Evolutionary conservation across 2,329 filamentous ascomycete genomes (phyloP).

Genomic region (Macroventuria anomochaeta): DNA sequence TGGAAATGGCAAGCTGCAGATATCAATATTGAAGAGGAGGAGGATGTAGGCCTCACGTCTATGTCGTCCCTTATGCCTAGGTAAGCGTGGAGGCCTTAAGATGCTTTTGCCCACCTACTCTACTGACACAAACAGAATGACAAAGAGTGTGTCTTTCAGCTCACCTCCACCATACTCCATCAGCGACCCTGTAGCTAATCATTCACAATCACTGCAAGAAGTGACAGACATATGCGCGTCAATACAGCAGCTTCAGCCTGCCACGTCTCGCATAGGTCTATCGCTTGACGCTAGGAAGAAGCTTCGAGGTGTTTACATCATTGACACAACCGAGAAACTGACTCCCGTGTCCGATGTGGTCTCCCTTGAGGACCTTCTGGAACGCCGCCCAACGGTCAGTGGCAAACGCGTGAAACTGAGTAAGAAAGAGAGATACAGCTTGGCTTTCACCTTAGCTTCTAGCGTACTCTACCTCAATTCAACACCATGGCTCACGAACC

Average conservation of each 20-base stretch:
- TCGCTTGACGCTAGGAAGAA: conserved; percentile 42
- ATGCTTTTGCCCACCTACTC: neutral
- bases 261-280: conserved; percentile 40
- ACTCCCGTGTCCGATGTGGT: conserved; percentile 26
- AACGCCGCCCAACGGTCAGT: conserved; percentile 32
- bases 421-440: conserved; percentile 44
- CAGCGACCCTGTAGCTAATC: conserved; percentile 25
- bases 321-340: conserved; percentile 26
- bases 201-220: conserved; percentile 29
- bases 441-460: conserved; percentile 47
- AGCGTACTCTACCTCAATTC: conserved; percentile 47
- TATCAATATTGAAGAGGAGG: conserved; percentile 36
- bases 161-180: conserved; percentile 42
- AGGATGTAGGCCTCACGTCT: conserved; percentile 20
- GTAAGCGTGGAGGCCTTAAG: conserved; percentile 12
- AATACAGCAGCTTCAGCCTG: conserved; percentile 37
- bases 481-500: conserved; percentile 46
- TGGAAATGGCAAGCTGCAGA: conserved; percentile 46
- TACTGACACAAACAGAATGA: conserved; percentile 28
- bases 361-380: conserved; percentile 43
- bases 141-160: conserved; percentile 46
- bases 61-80: conserved; percentile 28
- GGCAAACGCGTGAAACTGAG: conserved; percentile 39
- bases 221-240: conserved; percentile 48
- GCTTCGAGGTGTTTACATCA: conserved; percentile 37